Percentiles rank a stretch among this genome's conserved stretches.
Conservation (phyloP, 1,284 basidiomycete species). For the Apiotrichum veenhuisii region DNA sequence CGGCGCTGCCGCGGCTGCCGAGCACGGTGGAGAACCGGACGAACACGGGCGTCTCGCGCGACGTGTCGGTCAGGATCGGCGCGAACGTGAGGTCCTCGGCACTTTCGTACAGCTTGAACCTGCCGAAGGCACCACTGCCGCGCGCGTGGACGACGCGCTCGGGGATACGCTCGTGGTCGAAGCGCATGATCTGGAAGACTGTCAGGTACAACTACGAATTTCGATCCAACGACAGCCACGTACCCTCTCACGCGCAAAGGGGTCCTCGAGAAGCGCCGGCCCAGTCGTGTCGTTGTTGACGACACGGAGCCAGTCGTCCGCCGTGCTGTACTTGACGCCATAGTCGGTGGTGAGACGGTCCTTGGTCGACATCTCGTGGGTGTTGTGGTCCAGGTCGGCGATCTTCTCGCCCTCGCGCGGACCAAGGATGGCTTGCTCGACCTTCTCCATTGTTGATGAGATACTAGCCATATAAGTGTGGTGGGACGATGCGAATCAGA, state of each 20-base stretch:
- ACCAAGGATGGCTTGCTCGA: too few species aligned
- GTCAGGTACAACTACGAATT: neutral
- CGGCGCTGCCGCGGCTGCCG: constrained; percentile 67
- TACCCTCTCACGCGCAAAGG: constrained; percentile 29
- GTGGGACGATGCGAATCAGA: too few species aligned
- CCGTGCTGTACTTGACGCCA: constrained; percentile 1
- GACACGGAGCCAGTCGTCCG: neutral
- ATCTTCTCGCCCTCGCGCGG: too few species aligned
- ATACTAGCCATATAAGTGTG: too few species aligned
- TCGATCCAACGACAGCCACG: constrained; percentile 29
- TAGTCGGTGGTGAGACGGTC: constrained; percentile 1
- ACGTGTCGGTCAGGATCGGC: constrained; percentile 61
- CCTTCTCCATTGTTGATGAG: too few species aligned
- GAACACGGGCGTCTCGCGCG: constrained; percentile 67
- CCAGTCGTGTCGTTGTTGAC: neutral
- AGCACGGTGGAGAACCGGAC: constrained; percentile 78
- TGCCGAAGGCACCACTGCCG: constrained; percentile 73
- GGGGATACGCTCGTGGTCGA: constrained; percentile 79
- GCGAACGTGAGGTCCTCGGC: constrained; percentile 42
- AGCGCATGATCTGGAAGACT: constrained; percentile 58
- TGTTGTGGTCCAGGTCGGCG: neutral
- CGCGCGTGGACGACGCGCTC: constrained; percentile 69
- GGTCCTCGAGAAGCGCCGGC: constrained; percentile 8
- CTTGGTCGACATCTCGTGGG: neutral
- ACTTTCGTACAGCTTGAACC: constrained; percentile 67